Evolutionary conservation across 306 rosid genomes (phyloP).

Genomic region (Quercus berberidifolia): DNA sequence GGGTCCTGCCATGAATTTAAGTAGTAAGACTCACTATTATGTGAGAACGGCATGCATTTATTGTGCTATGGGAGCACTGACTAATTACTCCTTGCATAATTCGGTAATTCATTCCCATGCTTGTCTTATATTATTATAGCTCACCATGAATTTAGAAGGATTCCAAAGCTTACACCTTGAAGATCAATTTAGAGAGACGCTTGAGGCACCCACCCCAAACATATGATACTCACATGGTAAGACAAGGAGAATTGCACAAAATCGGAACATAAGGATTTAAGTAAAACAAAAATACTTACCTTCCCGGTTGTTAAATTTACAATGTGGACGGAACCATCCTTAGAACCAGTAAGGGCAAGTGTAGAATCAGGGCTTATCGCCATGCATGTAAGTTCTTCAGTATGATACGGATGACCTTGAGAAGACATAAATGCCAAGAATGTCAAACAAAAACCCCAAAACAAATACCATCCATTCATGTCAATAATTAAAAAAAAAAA

Average conservation of each 20-base stretch:
- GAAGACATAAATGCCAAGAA: conserved; percentile 16
- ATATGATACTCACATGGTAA: neutral
- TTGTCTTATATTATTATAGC: conserved; percentile 9
- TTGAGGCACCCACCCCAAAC: conserved; percentile 7
- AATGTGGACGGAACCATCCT: conserved; percentile 72
- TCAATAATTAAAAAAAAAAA: neutral
- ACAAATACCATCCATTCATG: neutral
- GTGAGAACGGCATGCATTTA: too few relatives aligned
- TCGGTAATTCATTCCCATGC: neutral
- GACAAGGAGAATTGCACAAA: conserved; percentile 10
- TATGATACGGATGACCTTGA: conserved; percentile 83
- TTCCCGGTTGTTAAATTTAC: conserved; percentile 75
- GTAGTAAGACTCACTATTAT: too few relatives aligned
- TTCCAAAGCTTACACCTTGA: neutral
- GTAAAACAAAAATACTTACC: conserved; percentile 41
- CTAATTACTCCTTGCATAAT: too few relatives aligned
- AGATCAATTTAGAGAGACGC: neutral
- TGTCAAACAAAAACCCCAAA: neutral
- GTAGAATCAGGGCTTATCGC: conserved; percentile 69
- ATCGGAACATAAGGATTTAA: conserved; percentile 9
- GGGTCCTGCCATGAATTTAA: too few relatives aligned
- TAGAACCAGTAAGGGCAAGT: conserved; percentile 76
- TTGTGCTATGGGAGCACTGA: too few relatives aligned
- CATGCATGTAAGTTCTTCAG: conserved; percentile 76
- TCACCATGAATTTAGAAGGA: neutral